A percentile compares a stretch with the other conserved stretches of the same genome.
phyloP scores from a whole-genome alignment of 768 basidiomycete species.

The Russula sp. region DNA sequence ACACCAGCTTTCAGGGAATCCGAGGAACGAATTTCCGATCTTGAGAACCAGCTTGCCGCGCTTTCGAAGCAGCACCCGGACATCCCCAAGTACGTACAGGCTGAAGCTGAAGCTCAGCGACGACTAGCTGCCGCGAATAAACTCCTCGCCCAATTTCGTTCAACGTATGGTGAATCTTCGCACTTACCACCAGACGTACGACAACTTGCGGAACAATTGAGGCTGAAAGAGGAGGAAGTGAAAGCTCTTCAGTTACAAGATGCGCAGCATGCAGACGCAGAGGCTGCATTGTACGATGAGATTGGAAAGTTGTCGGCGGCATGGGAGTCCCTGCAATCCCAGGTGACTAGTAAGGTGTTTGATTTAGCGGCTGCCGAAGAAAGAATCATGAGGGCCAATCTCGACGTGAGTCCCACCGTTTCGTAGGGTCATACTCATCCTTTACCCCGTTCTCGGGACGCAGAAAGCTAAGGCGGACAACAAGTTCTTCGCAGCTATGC shows the following conservation, averaged over 20 bases:
- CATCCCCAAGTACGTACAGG: conserved; percentile 41
- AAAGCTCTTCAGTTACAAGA: conserved; percentile 55
- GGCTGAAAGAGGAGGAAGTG: conserved; percentile 64
- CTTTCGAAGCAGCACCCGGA: conserved; percentile 50
- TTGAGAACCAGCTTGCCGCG: conserved; percentile 45
- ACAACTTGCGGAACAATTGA: conserved; percentile 48
- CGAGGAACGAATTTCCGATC: conserved; percentile 42
- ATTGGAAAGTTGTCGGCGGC: conserved; percentile 79
- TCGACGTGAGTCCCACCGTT: conserved; percentile 52
- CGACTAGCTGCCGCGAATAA: conserved; percentile 41
- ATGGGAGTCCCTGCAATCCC: conserved; percentile 79
- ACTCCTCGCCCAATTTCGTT: conserved; percentile 56
- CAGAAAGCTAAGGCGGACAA: conserved; percentile 96
- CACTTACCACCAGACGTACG: conserved; percentile 44
- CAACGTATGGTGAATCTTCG: conserved; percentile 51
- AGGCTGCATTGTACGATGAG: conserved; percentile 74
- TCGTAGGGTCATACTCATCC: neutral
- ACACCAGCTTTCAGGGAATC: conserved; percentile 39
- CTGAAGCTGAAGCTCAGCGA: conserved; percentile 46
- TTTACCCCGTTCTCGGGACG: conserved; percentile 2
- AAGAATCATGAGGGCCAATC: conserved; percentile 51
- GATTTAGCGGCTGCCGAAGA: conserved; percentile 75
- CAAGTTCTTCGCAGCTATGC: conserved; percentile 88
- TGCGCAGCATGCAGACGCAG: conserved; percentile 60
- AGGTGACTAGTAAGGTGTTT: conserved; percentile 79